These are phyloP conservation scores for Phytophthora hybrid DNA, from an alignment of 352 stramenopile species.

Conservation along the genomic window DNA sequence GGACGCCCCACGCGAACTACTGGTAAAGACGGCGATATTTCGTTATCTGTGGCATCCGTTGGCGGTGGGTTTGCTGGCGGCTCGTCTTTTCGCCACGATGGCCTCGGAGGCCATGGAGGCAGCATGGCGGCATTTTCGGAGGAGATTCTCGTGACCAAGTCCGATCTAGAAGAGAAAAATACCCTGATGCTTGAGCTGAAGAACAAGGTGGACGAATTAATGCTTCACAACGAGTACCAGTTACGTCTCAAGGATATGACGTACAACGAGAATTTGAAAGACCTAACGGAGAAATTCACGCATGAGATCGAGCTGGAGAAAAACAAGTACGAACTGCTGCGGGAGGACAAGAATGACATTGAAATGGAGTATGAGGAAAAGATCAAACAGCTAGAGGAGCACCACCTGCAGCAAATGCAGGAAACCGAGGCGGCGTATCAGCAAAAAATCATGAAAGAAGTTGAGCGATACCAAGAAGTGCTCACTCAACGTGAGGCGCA, in stretches of 20 bases:
- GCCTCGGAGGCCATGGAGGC: conserved; percentile 24
- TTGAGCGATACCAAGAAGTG: conserved; percentile 92
- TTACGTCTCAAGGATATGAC: conserved; percentile 96
- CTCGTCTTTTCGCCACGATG: conserved; percentile 29
- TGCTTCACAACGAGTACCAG: conserved; percentile 96
- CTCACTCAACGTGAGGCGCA: conserved; percentile 89
- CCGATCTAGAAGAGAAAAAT: conserved; percentile 94
- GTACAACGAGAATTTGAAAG: conserved; percentile 95
- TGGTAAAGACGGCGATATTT: conserved; percentile 26
- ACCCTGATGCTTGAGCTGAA: conserved; percentile 93
- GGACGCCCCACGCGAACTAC: conserved; percentile 63
- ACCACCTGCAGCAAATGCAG: conserved; percentile 92
- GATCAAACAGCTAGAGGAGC: conserved; percentile 92
- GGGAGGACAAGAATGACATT: conserved; percentile 93
- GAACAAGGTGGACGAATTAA: conserved; percentile 95
- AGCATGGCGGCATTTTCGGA: conserved; percentile 59
- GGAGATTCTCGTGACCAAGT: conserved; percentile 90
- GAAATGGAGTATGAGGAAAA: conserved; percentile 94
- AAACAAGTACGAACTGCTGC: conserved; percentile 91
- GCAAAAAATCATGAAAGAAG: conserved; percentile 94
- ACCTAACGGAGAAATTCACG: conserved; percentile 93
- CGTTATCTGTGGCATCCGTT: conserved; percentile 19
- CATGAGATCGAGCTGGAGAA: conserved; percentile 94
- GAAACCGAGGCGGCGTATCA: conserved; percentile 92
- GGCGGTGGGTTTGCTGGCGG: conserved; percentile 20